Evolutionary conservation across 106 monocot genomes (phyloP), one percentile per base, ranked within the genome.

Genomic region (Apostasia ramifera): DNA sequence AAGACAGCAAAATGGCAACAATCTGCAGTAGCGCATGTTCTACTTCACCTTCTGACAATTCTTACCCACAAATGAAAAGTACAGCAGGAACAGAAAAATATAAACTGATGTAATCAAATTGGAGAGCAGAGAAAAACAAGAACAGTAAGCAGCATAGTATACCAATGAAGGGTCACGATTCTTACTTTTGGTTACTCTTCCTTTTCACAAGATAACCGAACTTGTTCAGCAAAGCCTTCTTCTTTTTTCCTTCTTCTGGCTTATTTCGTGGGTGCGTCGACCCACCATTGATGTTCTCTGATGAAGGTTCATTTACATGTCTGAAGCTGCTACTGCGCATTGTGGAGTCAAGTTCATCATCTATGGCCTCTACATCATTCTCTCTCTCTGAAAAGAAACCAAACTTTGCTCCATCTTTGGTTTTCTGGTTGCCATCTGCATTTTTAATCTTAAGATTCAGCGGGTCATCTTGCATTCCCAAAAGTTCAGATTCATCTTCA

Each of bases 171-270:
- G 9, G 53, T 13, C 53, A 11, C 1, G 9, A 53, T 11, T 15
- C 55, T 44, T 74, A 77, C 77, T 74, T 80, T 55, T 71, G 64
- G 55, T 44, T 74, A 50, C 70, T 74, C 71, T 80, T 84, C 62
- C 71, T 85, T 66, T 81, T 85, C 68, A 85, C 67, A 38, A 85
- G 50, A 69, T 70, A 76, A 48, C 81, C 78, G 40, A 85, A 77
- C 59, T 81, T 81, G 61, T 75, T 76, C 43, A 80, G 47, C 53
- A 82, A 70, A 66, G 71, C 57, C 75, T 87, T 83, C 74, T 87
- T 87, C 78, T 83, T 83, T 69, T 78, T 82, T 3, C 66, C 67
- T 66, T 78, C 74, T 44, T 77, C 70, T 9, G 74, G 66, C 44
- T 73, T 81, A 3, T 61, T 73, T 0, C 76, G 83, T 41, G 78